These are phyloP conservation scores for Dactylorhiza incarnata DNA, from an alignment of 106 monocot species.

Conservation along the genomic window DNA sequence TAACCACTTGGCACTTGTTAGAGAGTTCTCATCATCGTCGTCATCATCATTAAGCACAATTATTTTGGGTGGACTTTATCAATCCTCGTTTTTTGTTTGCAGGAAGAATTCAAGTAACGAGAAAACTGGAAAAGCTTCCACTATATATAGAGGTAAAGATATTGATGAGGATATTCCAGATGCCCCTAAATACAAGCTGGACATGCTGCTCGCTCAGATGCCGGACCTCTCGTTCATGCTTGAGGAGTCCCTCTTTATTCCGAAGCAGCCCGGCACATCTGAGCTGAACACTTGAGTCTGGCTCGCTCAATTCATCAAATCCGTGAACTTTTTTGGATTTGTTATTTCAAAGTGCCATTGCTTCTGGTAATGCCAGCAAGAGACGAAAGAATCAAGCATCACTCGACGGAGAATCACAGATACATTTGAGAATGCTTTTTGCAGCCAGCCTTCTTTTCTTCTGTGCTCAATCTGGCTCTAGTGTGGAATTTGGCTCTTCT, in stretches of 20 bases:
- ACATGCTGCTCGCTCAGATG: slow-evolving; percentile 3
- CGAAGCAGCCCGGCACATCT: slow-evolving; percentile 1
- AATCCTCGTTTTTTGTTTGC: background rate
- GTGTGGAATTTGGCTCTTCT: too few species aligned
- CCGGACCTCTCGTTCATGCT: slow-evolving; percentile 14
- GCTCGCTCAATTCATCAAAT: background rate
- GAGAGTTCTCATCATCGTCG: too few species aligned
- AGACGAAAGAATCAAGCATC: background rate
- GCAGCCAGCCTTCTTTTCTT: too few species aligned
- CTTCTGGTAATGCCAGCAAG: background rate
- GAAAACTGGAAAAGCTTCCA: background rate
- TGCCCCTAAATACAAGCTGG: background rate
- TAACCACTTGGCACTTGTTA: too few species aligned
- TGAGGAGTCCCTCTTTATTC: slow-evolving; percentile 3
- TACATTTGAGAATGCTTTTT: background rate
- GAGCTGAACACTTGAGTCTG: background rate
- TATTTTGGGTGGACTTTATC: too few species aligned
- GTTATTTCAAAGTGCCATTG: background rate
- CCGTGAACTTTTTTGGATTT: background rate
- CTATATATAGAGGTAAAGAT: background rate
- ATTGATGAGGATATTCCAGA: background rate
- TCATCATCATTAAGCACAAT: too few species aligned
- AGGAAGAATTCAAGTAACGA: background rate
- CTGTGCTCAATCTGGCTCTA: too few species aligned
- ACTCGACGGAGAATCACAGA: background rate